Percentiles rank a stretch among this genome's conserved stretches.
phyloP scores from a whole-genome alignment of 2,329 filamentous ascomycete genomes.

The Penicillium sp. region DNA sequence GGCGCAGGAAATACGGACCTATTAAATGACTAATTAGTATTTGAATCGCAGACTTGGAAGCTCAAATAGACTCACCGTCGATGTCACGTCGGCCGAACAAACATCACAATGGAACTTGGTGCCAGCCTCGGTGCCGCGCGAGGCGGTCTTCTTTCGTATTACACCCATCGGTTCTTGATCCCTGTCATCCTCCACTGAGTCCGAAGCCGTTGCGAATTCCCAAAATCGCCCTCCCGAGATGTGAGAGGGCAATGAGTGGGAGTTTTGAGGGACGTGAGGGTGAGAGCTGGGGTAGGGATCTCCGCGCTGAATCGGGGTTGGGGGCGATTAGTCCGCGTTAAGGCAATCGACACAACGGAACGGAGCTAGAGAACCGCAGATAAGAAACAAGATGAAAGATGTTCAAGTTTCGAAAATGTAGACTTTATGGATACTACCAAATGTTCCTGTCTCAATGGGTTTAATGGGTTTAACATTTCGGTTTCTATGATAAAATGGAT shows the following conservation, averaged over 20 bases:
- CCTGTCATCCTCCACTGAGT: slow-evolving; percentile 41
- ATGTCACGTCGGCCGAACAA: slow-evolving; percentile 94
- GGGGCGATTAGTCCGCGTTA: background rate
- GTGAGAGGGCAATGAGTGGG: slow-evolving; percentile 27
- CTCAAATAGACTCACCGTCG: slow-evolving; percentile 66
- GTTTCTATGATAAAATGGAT: too few species aligned
- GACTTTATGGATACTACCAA: too few species aligned
- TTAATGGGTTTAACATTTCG: too few species aligned
- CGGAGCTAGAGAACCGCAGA: background rate
- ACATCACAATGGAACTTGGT: slow-evolving; percentile 98
- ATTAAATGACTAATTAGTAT: background rate
- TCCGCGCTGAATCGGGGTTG: slow-evolving; percentile 19
- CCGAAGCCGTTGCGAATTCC: slow-evolving; percentile 34
- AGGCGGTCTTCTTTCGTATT: slow-evolving; percentile 92
- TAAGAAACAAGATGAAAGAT: too few species aligned
- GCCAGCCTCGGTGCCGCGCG: slow-evolving; percentile 79
- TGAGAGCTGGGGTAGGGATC: slow-evolving; percentile 22
- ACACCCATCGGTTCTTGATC: slow-evolving; percentile 69
- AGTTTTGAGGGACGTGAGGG: slow-evolving; percentile 6
- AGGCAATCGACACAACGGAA: background rate
- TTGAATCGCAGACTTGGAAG: background rate
- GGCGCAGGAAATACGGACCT: slow-evolving; percentile 95
- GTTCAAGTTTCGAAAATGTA: too few species aligned
- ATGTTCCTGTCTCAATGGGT: too few species aligned
- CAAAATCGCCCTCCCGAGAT: slow-evolving; percentile 28